A percentile compares a stretch with the other conserved stretches of the same genome.
Conservation (phyloP, 1,139 yeast species). For the Suhomyces bribrorum region DNA sequence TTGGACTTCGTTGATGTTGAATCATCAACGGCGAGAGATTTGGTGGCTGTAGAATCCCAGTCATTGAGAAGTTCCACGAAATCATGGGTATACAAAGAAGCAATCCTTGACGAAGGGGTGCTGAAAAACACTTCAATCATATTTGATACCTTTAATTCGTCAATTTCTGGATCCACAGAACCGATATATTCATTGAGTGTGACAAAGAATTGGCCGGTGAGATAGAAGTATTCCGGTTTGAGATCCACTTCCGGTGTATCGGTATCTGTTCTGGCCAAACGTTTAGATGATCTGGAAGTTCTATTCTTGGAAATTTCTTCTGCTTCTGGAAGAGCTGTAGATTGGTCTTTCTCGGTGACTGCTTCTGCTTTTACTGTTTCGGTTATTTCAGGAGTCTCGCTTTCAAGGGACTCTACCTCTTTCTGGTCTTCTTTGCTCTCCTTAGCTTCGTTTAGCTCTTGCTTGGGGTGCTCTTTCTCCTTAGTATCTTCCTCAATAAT, state of each 20-base stretch:
- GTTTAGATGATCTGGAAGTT: slow-evolving; percentile 39
- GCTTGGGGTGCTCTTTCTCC: not conserved
- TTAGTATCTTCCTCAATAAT: slow-evolving; percentile 2
- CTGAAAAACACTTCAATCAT: slow-evolving; percentile 24
- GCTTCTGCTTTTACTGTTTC: not conserved
- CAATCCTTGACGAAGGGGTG: not conserved
- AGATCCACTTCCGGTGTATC: slow-evolving; percentile 22
- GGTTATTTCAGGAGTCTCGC: not conserved
- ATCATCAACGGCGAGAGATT: slow-evolving; percentile 18
- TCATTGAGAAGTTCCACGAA: slow-evolving; percentile 27
- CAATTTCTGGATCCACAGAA: slow-evolving; percentile 2
- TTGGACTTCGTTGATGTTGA: slow-evolving; percentile 15
- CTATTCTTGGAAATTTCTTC: slow-evolving; percentile 1
- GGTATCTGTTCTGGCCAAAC: slow-evolving; percentile 34
- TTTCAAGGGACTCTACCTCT: slow-evolving; percentile 13
- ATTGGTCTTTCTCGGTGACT: not conserved
- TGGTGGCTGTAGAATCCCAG: slow-evolving; percentile 24
- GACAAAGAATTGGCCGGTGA: slow-evolving; percentile 27
- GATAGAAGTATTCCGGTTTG: slow-evolving; percentile 26
- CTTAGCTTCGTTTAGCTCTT: slow-evolving; percentile 7
- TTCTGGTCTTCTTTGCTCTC: not conserved
- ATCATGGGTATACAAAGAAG: slow-evolving; percentile 22
- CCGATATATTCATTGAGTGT: slow-evolving; percentile 21
- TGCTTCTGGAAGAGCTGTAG: not conserved
- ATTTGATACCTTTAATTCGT: slow-evolving; percentile 16